A percentile compares a stretch with the other conserved stretches of the same genome.
phyloP scores from a whole-genome alignment of 495 filamentous ascomycete genomes.

The Penicillium crystallinum region DNA sequence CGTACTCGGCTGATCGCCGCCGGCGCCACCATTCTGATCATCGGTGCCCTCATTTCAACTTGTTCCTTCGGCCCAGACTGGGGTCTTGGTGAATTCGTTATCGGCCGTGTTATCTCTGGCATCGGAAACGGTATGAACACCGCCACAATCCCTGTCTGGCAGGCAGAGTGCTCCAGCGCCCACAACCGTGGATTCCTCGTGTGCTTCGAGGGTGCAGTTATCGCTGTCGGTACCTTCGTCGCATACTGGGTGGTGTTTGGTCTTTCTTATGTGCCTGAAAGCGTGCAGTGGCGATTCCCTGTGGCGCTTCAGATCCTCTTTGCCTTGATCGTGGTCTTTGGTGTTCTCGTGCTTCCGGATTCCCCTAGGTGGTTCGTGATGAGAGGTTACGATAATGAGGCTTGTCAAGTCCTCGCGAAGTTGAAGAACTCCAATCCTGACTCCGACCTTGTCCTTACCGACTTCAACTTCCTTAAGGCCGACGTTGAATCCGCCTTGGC shows the following conservation, averaged over 20 bases:
- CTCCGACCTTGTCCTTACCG: slow-evolving; percentile 2
- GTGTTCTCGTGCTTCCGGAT: slow-evolving; percentile 28
- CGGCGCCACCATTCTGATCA: slow-evolving; percentile 43
- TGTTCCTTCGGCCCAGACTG: slow-evolving; percentile 29
- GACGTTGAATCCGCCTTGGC: neutral
- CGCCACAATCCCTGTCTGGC: slow-evolving; percentile 42
- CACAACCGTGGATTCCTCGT: slow-evolving; percentile 30
- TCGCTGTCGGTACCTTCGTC: slow-evolving; percentile 29
- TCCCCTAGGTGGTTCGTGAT: slow-evolving; percentile 23
- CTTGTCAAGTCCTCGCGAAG: slow-evolving; percentile 9
- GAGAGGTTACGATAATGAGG: slow-evolving; percentile 3
- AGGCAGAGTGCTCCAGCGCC: slow-evolving; percentile 35
- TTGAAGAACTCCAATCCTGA: slow-evolving; percentile 1
- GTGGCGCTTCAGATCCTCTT: slow-evolving; percentile 43
- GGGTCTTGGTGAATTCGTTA: slow-evolving; percentile 38
- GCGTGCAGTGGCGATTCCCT: slow-evolving; percentile 43
- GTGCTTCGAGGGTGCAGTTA: slow-evolving; percentile 30
- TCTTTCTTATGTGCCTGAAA: slow-evolving; percentile 35
- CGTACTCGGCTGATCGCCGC: slow-evolving; percentile 45
- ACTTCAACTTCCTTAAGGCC: slow-evolving; percentile 14
- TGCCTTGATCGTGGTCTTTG: slow-evolving; percentile 25
- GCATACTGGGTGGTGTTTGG: slow-evolving; percentile 43
- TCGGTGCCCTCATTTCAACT: slow-evolving; percentile 49
- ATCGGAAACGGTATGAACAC: slow-evolving; percentile 40
- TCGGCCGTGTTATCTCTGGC: slow-evolving; percentile 37